Evolutionary conservation across 257 asterid genomes (phyloP).

Genomic region (Schizonepeta tenuifolia): DNA sequence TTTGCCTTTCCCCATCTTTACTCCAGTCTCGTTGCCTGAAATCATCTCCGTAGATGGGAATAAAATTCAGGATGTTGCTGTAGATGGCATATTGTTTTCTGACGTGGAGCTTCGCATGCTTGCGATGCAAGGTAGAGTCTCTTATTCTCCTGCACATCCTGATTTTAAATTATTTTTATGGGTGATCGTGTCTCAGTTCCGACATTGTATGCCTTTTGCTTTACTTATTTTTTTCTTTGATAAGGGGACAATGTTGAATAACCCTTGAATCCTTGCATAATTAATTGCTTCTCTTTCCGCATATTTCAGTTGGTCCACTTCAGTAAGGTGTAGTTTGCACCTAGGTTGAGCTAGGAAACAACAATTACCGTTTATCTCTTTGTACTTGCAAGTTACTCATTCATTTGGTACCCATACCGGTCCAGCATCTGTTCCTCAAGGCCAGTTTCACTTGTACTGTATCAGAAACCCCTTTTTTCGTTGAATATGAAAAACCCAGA

Average conservation of each 20-base stretch:
- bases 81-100: constrained; percentile 60
- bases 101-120: constrained; percentile 65
- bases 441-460: no score
- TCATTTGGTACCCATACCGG: no score
- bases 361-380: neutral
- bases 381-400: neutral
- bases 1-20: neutral
- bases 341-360: neutral
- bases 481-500: no score
- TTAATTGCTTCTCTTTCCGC: neutral
- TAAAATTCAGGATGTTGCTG: constrained; percentile 33
- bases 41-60: constrained; percentile 40
- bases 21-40: constrained; percentile 27
- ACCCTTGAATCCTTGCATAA: neutral
- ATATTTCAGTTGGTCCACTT: constrained; percentile 1
- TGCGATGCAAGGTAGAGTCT: constrained; percentile 67
- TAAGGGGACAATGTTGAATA: neutral
- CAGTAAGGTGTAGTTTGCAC: neutral
- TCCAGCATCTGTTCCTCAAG: no score
- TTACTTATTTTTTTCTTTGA: neutral
- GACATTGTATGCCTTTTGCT: neutral
- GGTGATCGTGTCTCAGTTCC: neutral
- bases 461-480: no score
- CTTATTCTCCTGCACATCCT: constrained; percentile 2
- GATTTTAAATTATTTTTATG: neutral